Base-by-base conservation (phyloP, 768 basidiomycete genomes). In the Saitozyma podzolica region DNA sequence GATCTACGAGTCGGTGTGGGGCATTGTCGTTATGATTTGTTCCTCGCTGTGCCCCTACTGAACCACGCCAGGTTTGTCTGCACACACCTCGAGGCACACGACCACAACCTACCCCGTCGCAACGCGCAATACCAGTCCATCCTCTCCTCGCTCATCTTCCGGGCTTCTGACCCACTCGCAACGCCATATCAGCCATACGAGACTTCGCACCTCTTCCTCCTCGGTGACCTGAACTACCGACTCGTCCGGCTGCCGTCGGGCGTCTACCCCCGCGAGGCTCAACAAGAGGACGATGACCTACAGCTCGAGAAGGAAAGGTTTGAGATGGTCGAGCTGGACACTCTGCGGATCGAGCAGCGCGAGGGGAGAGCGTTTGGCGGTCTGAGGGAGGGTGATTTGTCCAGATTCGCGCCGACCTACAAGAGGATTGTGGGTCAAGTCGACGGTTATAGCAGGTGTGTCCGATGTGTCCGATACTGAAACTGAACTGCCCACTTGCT, bases 211-310 rank as follows among this genome's bases (percentile, higher is more conserved):
- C 83, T 96, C 0, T 96, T 97, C 83, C 84, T 96, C 76, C 84
- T 96, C 41, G 95, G 95, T 7, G 94, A 97, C 80, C 85, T 96
- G 65, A 97, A 97, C 80, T 96, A 93, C 79, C 87, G 93, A 14
- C 78, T 98, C 2, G 48, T 58, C 8, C 55, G 62, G 49, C 49
- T 63, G 65, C 83, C 50, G 16, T 47, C 60, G 9, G 63, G 59
- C 39, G 17, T 14, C 39, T 54, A 53, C 7, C 61, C 64, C 11
- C 39, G 17, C 8, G 70, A 67, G 40, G 56, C 59, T 7, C 59
- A 51, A 41, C 59, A 52, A 16, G 57, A 56, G 8, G 64, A 70
- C 20, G 67, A 69, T 17, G 37, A 56, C 0, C 20, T 69, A 3
- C 62, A 63, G 40, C 56, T 80, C 11, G 62, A 72, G 9, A 70